Conservation (phyloP, 163 green algal species). For the Trebouxia gelatinosa region DNA sequence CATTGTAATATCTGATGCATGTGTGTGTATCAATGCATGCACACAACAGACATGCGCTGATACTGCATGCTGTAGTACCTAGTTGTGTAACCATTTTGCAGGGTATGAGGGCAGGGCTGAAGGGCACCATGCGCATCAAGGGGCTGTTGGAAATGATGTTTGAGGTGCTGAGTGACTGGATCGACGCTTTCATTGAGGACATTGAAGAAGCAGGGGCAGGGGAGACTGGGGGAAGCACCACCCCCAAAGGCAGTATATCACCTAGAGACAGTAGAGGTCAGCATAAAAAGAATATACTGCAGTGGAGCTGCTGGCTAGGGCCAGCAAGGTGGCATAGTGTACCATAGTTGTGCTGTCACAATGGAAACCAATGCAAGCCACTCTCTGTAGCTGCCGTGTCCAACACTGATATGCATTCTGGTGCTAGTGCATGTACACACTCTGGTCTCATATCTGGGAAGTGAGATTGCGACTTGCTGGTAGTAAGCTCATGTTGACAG, state of each 20-base stretch:
- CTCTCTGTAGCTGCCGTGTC: too few species aligned
- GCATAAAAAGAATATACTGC: too few species aligned
- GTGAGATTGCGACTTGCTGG: too few species aligned
- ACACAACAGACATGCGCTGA: background rate
- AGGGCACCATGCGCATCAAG: slow-evolving; percentile 45
- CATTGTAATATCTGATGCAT: background rate
- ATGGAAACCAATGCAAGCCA: too few species aligned
- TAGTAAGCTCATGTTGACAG: too few species aligned
- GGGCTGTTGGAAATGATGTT: slow-evolving; percentile 86
- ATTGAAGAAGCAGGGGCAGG: slow-evolving; percentile 41
- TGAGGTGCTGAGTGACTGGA: slow-evolving; percentile 62
- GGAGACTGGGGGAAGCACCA: slow-evolving; percentile 18
- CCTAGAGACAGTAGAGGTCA: slow-evolving; percentile 3
- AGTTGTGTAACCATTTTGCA: slow-evolving; percentile 21
- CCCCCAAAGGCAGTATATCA: slow-evolving; percentile 14
- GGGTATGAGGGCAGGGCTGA: slow-evolving; percentile 42
- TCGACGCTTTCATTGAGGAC: slow-evolving; percentile 66
- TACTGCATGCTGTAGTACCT: background rate
- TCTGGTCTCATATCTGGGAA: too few species aligned
- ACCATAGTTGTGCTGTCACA: too few species aligned
- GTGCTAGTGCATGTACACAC: too few species aligned
- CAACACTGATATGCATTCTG: too few species aligned
- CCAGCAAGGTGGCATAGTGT: too few species aligned
- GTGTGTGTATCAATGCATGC: background rate
- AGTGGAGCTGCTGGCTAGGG: too few species aligned